A percentile compares a stretch with the other conserved stretches of the same genome.
Evolutionary conservation across 2,329 filamentous ascomycete genomes (phyloP).

Genomic region (Verticillium dahliae): DNA sequence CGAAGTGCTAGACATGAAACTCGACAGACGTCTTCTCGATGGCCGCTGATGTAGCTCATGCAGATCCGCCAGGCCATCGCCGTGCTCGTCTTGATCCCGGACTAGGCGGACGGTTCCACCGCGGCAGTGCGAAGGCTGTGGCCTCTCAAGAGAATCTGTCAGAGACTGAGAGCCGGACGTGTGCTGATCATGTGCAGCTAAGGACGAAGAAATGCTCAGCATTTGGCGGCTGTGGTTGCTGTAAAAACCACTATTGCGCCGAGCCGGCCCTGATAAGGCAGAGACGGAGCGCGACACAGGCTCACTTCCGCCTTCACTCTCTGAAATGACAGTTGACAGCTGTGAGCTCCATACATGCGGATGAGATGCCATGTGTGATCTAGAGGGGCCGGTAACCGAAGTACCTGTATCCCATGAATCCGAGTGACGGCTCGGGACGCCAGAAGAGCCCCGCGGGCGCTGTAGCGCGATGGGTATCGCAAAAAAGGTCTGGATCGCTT

Average conservation of each 20-base stretch:
- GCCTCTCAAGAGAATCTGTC: conserved; percentile 42
- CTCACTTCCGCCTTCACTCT: conserved; percentile 48
- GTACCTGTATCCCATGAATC: conserved; percentile 18
- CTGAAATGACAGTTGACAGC: conserved; percentile 57
- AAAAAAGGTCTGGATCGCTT: conserved; percentile 32
- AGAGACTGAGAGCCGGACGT: conserved; percentile 31
- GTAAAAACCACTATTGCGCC: conserved; percentile 42
- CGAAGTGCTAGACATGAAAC: conserved; percentile 39
- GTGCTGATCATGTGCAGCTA: conserved; percentile 35
- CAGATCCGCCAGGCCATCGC: conserved; percentile 57
- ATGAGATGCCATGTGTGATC: conserved; percentile 16
- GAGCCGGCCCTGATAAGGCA: conserved; percentile 31
- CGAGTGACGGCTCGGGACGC: conserved; percentile 18
- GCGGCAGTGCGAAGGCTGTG: conserved; percentile 36
- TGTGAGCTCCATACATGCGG: conserved; percentile 59
- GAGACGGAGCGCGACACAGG: conserved; percentile 42
- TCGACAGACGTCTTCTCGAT: conserved; percentile 47
- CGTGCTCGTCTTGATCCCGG: conserved; percentile 55
- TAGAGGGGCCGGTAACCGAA: not conserved
- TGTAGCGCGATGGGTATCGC: conserved; percentile 32
- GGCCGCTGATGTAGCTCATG: conserved; percentile 45
- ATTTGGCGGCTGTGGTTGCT: conserved; percentile 48
- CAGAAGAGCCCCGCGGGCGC: conserved; percentile 23
- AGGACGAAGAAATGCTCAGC: conserved; percentile 51
- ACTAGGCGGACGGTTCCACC: conserved; percentile 36